These are phyloP conservation scores for Zygosaccharomyces sapae DNA, from an alignment of 1,139 yeast species.

Conservation along the genomic window DNA sequence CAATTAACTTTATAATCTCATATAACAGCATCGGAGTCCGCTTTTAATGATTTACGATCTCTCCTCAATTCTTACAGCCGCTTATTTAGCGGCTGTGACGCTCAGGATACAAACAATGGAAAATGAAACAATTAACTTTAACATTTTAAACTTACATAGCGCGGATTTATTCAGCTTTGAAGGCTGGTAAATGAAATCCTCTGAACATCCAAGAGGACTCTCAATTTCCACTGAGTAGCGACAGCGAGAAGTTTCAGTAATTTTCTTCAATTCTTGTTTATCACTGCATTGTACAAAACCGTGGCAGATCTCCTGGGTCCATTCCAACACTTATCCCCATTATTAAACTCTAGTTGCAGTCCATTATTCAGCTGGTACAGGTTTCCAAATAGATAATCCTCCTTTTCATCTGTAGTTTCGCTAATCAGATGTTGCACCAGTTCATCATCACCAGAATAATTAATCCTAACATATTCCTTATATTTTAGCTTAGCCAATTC, in stretches of 20 bases:
- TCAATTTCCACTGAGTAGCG: conserved; percentile 59
- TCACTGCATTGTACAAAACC: conserved; percentile 67
- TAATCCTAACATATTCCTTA: conserved; percentile 22
- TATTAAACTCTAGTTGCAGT: conserved; percentile 44
- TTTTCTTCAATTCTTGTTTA: conserved; percentile 50
- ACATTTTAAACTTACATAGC: not conserved
- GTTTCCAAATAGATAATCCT: conserved; percentile 29
- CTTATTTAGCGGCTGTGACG: not conserved
- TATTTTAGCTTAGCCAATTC: conserved; percentile 16
- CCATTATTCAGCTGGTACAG: conserved; percentile 35
- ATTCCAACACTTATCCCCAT: conserved; percentile 92
- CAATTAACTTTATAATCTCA: not conserved
- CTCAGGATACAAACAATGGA: too few species aligned
- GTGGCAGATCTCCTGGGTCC: conserved; percentile 79
- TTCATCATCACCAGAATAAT: conserved; percentile 26
- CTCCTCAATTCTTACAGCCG: not conserved
- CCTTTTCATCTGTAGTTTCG: conserved; percentile 27
- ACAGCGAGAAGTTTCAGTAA: conserved; percentile 87
- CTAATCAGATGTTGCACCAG: conserved; percentile 28
- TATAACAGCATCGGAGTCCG: not conserved
- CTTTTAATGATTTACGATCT: not conserved
- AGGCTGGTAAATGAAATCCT: conserved; percentile 14
- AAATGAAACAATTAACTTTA: not conserved
- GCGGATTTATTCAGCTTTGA: not conserved
- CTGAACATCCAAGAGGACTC: conserved; percentile 68